Conservation (phyloP, 176 grass and related monocot species). For the Aegilops sharonensis region DNA sequence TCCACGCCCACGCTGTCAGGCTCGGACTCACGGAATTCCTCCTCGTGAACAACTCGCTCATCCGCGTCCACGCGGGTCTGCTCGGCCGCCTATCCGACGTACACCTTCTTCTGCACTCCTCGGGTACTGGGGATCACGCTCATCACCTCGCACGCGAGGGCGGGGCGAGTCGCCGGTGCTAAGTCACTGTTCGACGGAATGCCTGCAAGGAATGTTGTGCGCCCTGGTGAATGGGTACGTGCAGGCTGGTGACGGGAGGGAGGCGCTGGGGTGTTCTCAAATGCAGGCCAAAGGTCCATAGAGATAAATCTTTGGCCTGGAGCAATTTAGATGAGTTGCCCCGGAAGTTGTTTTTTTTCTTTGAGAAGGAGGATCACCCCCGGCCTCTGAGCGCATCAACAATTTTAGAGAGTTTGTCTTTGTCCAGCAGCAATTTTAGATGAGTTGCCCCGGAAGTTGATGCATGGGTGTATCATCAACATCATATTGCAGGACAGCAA, state of each 20-base stretch:
- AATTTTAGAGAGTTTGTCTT: too few relatives aligned
- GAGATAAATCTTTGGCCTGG: too few relatives aligned
- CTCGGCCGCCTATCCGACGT: constrained; percentile 28
- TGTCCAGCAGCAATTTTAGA: too few relatives aligned
- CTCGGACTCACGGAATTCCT: constrained; percentile 43
- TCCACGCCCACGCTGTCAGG: constrained; percentile 44
- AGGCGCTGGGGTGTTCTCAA: constrained; percentile 32
- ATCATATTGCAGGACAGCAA: too few relatives aligned
- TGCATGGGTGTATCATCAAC: too few relatives aligned
- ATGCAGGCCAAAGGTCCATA: constrained; percentile 32
- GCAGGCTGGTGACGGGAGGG: constrained; percentile 46
- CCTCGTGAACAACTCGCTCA: constrained; percentile 55
- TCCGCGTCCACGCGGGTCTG: constrained; percentile 42
- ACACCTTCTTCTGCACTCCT: constrained; percentile 28
- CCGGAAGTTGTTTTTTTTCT: too few relatives aligned
- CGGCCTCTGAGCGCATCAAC: too few relatives aligned
- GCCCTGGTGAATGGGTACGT: constrained; percentile 53
- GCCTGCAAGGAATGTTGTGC: constrained; percentile 38
- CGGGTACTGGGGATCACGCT: constrained; percentile 31
- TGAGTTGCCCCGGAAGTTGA: too few relatives aligned
- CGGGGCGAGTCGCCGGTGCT: constrained; percentile 6
- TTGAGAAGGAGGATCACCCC: too few relatives aligned
- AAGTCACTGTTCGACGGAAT: constrained; percentile 47
- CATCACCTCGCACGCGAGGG: constrained; percentile 34
- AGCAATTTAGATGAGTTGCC: too few relatives aligned